Evolutionary conservation across 2,329 filamentous ascomycete species (phyloP).

Genomic region (Fusarium musae): DNA sequence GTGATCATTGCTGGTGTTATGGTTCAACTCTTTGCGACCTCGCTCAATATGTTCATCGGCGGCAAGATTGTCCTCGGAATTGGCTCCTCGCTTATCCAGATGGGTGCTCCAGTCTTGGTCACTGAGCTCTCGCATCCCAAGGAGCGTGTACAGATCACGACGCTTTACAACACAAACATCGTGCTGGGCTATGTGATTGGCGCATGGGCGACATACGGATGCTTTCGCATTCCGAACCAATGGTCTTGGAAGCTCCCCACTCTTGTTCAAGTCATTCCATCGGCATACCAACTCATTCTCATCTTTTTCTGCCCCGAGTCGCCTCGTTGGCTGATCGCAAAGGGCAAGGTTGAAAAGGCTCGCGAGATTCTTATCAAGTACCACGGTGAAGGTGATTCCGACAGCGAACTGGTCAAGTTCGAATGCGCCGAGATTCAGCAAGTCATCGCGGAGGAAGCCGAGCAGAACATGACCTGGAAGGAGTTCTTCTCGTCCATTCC

Average conservation of each 20-base stretch:
- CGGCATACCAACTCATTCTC: conserved; percentile 55
- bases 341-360: conserved; percentile 62
- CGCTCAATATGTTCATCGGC: conserved; percentile 52
- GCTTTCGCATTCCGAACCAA: conserved; percentile 31
- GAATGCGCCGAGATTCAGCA: conserved; percentile 63
- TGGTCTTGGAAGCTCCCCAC: conserved; percentile 53
- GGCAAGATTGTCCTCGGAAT: conserved; percentile 53
- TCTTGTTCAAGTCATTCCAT: conserved; percentile 61
- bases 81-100: conserved; percentile 53
- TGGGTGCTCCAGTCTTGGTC: conserved; percentile 56
- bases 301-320: conserved; percentile 67
- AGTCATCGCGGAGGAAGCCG: conserved; percentile 56
- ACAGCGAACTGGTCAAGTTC: conserved; percentile 57
- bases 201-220: conserved; percentile 42
- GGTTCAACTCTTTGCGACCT: conserved; percentile 50
- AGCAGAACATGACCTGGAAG: conserved; percentile 56
- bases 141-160: conserved; percentile 43
- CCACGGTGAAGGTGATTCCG: conserved; percentile 59
- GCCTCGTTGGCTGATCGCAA: conserved; percentile 67
- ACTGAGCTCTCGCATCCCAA: conserved; percentile 56
- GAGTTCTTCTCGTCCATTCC: conserved; percentile 53
- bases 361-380: conserved; percentile 62
- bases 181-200: conserved; percentile 38
- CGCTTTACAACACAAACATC: conserved; percentile 37
- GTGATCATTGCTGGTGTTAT: conserved; percentile 53